Conservation (phyloP, 768 basidiomycete species). For the Termitomyces heimii region DNA sequence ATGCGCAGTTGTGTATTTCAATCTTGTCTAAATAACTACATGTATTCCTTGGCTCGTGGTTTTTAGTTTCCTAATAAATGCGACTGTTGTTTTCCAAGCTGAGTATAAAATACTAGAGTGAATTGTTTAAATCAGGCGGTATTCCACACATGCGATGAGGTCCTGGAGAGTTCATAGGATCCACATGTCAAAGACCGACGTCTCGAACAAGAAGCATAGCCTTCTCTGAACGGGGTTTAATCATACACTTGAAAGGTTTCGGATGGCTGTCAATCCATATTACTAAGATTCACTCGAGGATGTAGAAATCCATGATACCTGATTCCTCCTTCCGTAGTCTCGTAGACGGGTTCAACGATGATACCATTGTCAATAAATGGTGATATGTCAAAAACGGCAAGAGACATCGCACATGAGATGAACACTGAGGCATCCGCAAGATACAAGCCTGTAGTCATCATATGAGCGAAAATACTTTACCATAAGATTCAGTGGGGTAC, state of each 20-base stretch:
- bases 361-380: constrained; percentile 39
- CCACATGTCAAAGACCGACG: neutral
- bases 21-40: neutral
- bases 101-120: neutral
- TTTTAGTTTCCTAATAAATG: neutral
- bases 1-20: neutral
- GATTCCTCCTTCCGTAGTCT: constrained; percentile 57
- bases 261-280: neutral
- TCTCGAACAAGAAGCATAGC: neutral
- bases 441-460: constrained; percentile 32
- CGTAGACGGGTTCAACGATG: constrained; percentile 45
- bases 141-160: neutral
- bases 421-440: constrained; percentile 50
- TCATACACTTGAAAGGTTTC: neutral
- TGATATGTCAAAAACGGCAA: constrained; percentile 46
- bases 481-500: constrained; percentile 17
- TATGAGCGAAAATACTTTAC: neutral
- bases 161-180: neutral
- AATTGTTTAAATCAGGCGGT: neutral
- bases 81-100: neutral
- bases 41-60: neutral
- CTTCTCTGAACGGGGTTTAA: neutral
- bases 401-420: constrained; percentile 43
- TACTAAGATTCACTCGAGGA: neutral
- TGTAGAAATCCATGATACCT: constrained; percentile 29